These are phyloP conservation scores for Aspergillus ostianus DNA, from an alignment of 495 filamentous ascomycete species.

Conservation along the genomic window DNA sequence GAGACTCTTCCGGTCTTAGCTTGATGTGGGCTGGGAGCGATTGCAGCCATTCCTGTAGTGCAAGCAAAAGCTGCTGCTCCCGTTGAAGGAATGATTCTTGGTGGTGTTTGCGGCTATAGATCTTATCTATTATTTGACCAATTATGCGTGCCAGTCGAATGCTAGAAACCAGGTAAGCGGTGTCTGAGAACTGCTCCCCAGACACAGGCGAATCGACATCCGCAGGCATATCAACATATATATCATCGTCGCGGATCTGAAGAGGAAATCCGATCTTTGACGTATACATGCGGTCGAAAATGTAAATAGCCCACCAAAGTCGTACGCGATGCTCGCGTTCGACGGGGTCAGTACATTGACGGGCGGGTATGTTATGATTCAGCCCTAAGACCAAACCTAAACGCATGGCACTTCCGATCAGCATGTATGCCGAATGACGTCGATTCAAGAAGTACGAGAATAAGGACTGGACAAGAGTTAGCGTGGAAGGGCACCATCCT, in stretches of 20 bases:
- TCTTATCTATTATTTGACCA: conserved; percentile 24
- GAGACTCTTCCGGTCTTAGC: conserved; percentile 17
- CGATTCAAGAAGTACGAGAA: conserved; percentile 35
- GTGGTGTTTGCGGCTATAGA: conserved; percentile 29
- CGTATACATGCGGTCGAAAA: conserved; percentile 34
- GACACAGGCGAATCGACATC: conserved; percentile 12
- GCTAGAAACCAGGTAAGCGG: conserved; percentile 23
- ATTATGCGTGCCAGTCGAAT: conserved; percentile 24
- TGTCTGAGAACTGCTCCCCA: conserved; percentile 26
- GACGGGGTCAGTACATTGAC: conserved; percentile 23
- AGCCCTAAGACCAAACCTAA: conserved; percentile 29
- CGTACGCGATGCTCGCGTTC: conserved; percentile 32
- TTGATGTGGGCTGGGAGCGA: conserved; percentile 27
- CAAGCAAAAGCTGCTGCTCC: conserved; percentile 28
- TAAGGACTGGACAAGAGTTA: conserved; percentile 22
- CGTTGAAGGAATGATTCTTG: conserved; percentile 27
- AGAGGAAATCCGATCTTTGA: conserved; percentile 32
- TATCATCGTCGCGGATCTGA: conserved; percentile 32
- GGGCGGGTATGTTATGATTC: conserved; percentile 33
- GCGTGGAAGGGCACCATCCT: neutral
- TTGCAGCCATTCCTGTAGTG: conserved; percentile 30
- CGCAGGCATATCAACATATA: conserved; percentile 32
- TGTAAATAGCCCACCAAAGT: conserved; percentile 35
- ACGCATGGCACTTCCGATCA: conserved; percentile 32
- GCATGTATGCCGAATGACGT: conserved; percentile 29